phyloP scores from a whole-genome alignment of 2,329 filamentous ascomycete genomes.

The Colletotrichum euphorbiae region DNA sequence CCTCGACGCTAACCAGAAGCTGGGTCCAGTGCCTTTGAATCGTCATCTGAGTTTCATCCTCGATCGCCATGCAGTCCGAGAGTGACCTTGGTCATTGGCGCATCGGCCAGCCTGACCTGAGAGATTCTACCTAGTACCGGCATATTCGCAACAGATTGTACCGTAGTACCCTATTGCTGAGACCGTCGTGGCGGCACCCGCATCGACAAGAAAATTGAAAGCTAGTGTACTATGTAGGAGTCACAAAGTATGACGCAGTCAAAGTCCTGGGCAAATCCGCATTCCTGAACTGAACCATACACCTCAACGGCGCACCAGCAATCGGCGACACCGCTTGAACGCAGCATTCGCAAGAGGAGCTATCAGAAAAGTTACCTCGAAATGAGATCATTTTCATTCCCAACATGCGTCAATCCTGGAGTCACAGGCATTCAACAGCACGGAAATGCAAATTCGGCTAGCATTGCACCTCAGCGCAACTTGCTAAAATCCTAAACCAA shows the following conservation, averaged over 20 bases:
- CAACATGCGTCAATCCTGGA: too few species aligned
- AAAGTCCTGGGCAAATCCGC: background rate
- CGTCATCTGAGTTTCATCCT: conserved; percentile 28
- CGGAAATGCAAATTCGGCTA: too few species aligned
- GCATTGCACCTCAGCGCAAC: too few species aligned
- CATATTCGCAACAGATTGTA: too few species aligned
- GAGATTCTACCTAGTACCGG: too few species aligned
- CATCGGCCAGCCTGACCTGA: background rate
- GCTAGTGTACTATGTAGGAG: background rate
- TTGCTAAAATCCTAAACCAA: too few species aligned
- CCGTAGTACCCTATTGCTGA: background rate
- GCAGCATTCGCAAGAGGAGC: background rate
- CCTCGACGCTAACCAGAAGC: background rate
- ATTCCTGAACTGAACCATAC: background rate
- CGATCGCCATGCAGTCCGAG: conserved; percentile 4
- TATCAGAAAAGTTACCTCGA: background rate
- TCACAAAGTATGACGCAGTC: background rate
- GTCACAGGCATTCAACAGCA: background rate
- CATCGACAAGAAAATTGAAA: conserved; percentile 1
- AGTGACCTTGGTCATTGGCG: background rate
- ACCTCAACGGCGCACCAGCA: background rate
- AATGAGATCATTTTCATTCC: background rate
- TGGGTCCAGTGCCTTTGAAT: background rate
- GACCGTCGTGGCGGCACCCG: conserved; percentile 1
- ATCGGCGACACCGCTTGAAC: background rate